These are phyloP conservation scores for Phytophthora pini DNA, from an alignment of 352 stramenopile species.

Conservation along the genomic window DNA sequence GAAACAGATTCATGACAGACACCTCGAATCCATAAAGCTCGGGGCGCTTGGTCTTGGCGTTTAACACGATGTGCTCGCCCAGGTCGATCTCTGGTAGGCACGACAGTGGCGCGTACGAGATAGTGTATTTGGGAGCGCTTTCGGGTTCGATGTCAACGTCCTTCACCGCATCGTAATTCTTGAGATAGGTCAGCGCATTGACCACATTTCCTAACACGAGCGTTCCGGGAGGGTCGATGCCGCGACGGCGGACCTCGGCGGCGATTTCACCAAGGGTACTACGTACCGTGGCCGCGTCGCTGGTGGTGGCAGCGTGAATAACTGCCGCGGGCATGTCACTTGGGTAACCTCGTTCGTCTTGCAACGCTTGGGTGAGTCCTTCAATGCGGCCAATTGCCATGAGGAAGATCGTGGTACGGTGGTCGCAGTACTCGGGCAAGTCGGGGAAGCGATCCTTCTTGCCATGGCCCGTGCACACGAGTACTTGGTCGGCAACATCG, in stretches of 20 bases:
- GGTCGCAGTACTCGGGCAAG: conserved; percentile 94
- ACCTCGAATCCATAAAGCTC: conserved; percentile 33
- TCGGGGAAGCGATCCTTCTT: conserved; percentile 92
- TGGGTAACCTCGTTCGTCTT: conserved; percentile 89
- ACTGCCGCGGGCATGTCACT: conserved; percentile 92
- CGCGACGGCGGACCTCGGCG: conserved; percentile 79
- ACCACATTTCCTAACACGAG: conserved; percentile 96
- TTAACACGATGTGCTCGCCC: conserved; percentile 67
- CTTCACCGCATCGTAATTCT: conserved; percentile 66
- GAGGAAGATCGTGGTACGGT: conserved; percentile 97
- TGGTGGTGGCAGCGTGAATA: conserved; percentile 93
- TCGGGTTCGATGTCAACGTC: conserved; percentile 23
- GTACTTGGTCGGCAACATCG: conserved; percentile 94
- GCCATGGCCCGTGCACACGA: conserved; percentile 94
- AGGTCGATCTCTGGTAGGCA: conserved; percentile 58
- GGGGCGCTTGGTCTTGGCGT: conserved; percentile 38
- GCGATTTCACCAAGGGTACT: conserved; percentile 92
- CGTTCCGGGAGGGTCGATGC: conserved; percentile 92
- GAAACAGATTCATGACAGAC: conserved; percentile 26
- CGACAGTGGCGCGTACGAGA: conserved; percentile 66
- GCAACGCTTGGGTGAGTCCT: conserved; percentile 85
- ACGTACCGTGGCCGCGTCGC: conserved; percentile 87
- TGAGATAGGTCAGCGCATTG: conserved; percentile 70
- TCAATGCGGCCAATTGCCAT: conserved; percentile 96
- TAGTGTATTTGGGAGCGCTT: conserved; percentile 57